Evolutionary conservation across 2,329 filamentous ascomycete genomes (phyloP), one percentile per base, ranked within the genome.

Genomic region (Coniochaeta pulveracea): DNA sequence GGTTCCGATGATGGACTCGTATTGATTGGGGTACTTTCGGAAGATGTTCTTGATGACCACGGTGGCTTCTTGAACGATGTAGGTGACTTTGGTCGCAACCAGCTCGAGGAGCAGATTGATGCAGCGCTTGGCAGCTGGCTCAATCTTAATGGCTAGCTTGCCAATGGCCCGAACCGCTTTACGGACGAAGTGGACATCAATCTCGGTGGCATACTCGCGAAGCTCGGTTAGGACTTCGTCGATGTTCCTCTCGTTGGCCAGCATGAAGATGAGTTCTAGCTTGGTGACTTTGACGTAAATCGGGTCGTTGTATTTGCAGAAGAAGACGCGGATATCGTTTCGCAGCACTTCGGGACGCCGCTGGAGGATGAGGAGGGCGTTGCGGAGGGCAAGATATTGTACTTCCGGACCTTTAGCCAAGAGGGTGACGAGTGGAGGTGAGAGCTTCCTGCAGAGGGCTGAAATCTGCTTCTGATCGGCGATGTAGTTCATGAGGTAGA

Each of bases 201-300:
- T 96, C 56, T 98, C 91, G 0, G 89, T 96, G 6, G 91, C 89
- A 57, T 98, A 93, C 68, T 98, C 91, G 52, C 86, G 76, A 36
- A 98, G 61, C 55, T 98, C 91, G 2, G 88, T 93, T 43, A 98
- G 60, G 1, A 98, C 91, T 51, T 96, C 85, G 31, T 85, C 80
- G 46, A 98, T 98, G 54, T 98, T 98, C 48, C 80, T 82, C 57
- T 95, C 86, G 21, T 76, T 94, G 6, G 91, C 91, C 39, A 98
- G 72, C 91, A 96, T 98, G 58, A 98, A 98, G 44, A 98, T 96
- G 46, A 98, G 72, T 59, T 98, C 91, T 32, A 98, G 70, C 60
- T 98, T 98, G 11, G 91, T 98, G 33, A 98, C 91, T 58, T 98
- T 98, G 61, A 98, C 91, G 55, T 96, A 98, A 43, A 98, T 98